These are phyloP conservation scores for Talaromyces piceae DNA, from an alignment of 2,329 filamentous ascomycete genomes.

Conservation along the genomic window DNA sequence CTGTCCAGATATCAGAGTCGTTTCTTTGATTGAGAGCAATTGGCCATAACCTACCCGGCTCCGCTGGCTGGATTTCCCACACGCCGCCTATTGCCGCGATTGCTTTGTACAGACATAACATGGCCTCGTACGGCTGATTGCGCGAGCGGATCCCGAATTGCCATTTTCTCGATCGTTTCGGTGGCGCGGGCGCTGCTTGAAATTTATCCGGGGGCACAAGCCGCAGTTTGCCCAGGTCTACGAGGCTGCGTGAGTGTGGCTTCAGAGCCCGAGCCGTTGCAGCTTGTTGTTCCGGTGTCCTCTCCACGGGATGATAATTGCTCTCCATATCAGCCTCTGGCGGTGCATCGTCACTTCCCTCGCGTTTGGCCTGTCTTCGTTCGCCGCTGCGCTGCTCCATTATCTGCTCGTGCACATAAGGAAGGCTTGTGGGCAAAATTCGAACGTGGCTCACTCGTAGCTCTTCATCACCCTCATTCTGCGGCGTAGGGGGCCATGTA, in stretches of 20 bases:
- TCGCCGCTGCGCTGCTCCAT: constrained; percentile 54
- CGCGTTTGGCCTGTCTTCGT: constrained; percentile 32
- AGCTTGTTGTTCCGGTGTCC: constrained; percentile 63
- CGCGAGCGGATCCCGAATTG: constrained; percentile 95
- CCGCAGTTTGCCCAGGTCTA: constrained; percentile 58
- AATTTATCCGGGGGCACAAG: constrained; percentile 49
- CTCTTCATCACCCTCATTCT: constrained; percentile 29
- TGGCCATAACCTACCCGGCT: constrained; percentile 27
- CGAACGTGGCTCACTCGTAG: constrained; percentile 77
- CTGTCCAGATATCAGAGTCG: constrained; percentile 6
- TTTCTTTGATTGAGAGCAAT: not conserved
- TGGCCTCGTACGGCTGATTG: constrained; percentile 88
- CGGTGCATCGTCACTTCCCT: constrained; percentile 36
- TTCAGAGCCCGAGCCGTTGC: constrained; percentile 75
- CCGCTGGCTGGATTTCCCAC: constrained; percentile 58
- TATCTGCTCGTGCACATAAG: constrained; percentile 82
- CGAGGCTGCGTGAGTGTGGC: constrained; percentile 68
- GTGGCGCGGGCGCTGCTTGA: constrained; percentile 38
- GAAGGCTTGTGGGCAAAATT: constrained; percentile 83
- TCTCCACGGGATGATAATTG: constrained; percentile 18
- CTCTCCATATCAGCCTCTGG: constrained; percentile 16
- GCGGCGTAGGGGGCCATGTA: constrained; percentile 11
- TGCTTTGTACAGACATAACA: constrained; percentile 91
- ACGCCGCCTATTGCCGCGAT: constrained; percentile 79
- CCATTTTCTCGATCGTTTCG: constrained; percentile 75